Conservation (phyloP, 441 rosid species). For the Adansonia grandidieri region DNA sequence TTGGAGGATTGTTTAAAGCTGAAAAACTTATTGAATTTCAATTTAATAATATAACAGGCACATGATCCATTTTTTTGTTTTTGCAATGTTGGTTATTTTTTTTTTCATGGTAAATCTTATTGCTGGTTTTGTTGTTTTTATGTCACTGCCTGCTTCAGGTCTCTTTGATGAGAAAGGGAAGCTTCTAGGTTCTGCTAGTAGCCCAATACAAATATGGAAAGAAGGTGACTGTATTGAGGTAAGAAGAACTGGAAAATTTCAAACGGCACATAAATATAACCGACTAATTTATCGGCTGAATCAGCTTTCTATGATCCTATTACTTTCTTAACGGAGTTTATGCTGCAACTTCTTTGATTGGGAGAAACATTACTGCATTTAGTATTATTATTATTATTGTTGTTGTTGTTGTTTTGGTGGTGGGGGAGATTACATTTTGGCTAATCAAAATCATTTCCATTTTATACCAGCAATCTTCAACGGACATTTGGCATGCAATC, state of each 20-base stretch:
- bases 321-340: neutral
- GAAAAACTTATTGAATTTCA: neutral
- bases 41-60: neutral
- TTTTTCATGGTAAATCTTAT: neutral
- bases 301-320: neutral
- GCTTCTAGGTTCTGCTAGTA: constrained; percentile 66
- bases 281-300: neutral
- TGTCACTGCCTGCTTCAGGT: constrained; percentile 48
- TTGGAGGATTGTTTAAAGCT: neutral
- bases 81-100: neutral
- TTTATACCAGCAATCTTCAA: constrained; percentile 86
- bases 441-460: constrained; percentile 17
- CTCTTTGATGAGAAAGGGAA: constrained; percentile 79
- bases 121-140: constrained; percentile 7
- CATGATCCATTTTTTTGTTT: neutral
- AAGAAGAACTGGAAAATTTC: neutral
- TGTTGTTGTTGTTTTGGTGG: neutral
- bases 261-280: neutral
- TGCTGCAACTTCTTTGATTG: neutral
- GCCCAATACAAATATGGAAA: constrained; percentile 96
- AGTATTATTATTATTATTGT: no score
- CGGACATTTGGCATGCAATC: constrained; percentile 94
- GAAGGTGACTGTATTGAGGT: constrained; percentile 86
- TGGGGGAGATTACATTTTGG: neutral
- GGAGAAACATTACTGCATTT: neutral